These are phyloP conservation scores for Apiospora saccharicola DNA, from an alignment of 2,329 filamentous ascomycete genomes.

Conservation along the genomic window DNA sequence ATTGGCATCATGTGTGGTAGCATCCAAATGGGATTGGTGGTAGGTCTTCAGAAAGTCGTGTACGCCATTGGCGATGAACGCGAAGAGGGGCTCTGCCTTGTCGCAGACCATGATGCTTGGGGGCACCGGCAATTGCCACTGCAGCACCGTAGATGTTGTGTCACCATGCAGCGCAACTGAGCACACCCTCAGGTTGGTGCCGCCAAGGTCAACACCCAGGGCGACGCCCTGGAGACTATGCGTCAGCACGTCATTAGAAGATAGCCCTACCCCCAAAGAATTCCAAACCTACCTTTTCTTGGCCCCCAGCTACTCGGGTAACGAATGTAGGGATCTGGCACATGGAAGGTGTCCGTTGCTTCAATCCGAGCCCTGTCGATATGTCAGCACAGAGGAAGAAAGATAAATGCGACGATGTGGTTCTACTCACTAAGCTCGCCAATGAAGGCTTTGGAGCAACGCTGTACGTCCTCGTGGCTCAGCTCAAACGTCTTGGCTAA, in stretches of 20 bases:
- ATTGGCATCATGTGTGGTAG: neutral
- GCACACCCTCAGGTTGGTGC: neutral
- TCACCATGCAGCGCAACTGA: neutral
- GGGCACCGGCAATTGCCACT: neutral
- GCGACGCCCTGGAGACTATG: neutral
- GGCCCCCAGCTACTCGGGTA: neutral
- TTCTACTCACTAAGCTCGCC: neutral
- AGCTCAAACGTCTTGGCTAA: neutral
- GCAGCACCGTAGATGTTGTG: neutral
- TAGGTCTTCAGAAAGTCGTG: neutral
- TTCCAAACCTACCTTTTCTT: neutral
- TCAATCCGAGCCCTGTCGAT: neutral
- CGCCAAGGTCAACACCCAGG: neutral
- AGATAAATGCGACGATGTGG: neutral
- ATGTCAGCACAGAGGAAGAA: neutral
- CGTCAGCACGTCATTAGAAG: neutral
- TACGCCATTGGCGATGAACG: neutral
- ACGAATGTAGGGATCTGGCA: neutral
- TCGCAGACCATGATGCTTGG: neutral
- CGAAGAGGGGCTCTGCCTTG: neutral
- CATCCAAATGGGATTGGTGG: neutral
- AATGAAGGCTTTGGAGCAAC: neutral
- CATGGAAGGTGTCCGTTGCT: neutral
- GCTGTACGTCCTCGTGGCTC: slow-evolving; percentile 10
- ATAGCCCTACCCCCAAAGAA: neutral